These are phyloP conservation scores for Boletus reticuloceps DNA, from an alignment of 768 basidiomycete genomes.

Conservation along the genomic window DNA sequence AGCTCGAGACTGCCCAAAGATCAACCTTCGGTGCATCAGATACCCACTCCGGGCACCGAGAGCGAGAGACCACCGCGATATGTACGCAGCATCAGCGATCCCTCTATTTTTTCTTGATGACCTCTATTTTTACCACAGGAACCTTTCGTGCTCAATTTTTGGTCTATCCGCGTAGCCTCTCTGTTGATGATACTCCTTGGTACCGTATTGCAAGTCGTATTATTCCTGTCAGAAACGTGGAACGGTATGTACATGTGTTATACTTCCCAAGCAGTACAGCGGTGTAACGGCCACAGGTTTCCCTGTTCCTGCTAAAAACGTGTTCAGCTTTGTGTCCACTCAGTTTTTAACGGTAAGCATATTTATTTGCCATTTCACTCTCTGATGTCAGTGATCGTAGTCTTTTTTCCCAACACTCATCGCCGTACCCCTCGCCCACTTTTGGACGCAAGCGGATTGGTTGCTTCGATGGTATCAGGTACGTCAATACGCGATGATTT, in stretches of 20 bases:
- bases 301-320: slow-evolving; percentile 45
- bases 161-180: slow-evolving; percentile 39
- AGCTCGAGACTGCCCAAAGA: slow-evolving; percentile 28
- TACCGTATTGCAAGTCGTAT: slow-evolving; percentile 9
- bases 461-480: slow-evolving; percentile 59
- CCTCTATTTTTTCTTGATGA: background rate
- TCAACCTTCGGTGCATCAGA: slow-evolving; percentile 45
- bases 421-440: slow-evolving; percentile 47
- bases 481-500: slow-evolving; percentile 11
- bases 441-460: slow-evolving; percentile 55
- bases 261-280: background rate
- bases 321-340: slow-evolving; percentile 47
- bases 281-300: slow-evolving; percentile 44
- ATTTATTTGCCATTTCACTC: background rate
- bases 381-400: slow-evolving; percentile 29
- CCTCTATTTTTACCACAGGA: slow-evolving; percentile 17
- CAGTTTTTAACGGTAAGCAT: slow-evolving; percentile 44
- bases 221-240: slow-evolving; percentile 15
- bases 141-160: slow-evolving; percentile 34
- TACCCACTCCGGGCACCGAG: slow-evolving; percentile 42
- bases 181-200: slow-evolving; percentile 39
- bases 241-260: slow-evolving; percentile 11
- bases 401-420: slow-evolving; percentile 56
- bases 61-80: slow-evolving; percentile 39
- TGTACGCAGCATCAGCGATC: slow-evolving; percentile 30